Evolutionary conservation across 352 stramenopile genomes (phyloP), one percentile per base, ranked within the genome.

Genomic region (Phytophthora pistaciae): DNA sequence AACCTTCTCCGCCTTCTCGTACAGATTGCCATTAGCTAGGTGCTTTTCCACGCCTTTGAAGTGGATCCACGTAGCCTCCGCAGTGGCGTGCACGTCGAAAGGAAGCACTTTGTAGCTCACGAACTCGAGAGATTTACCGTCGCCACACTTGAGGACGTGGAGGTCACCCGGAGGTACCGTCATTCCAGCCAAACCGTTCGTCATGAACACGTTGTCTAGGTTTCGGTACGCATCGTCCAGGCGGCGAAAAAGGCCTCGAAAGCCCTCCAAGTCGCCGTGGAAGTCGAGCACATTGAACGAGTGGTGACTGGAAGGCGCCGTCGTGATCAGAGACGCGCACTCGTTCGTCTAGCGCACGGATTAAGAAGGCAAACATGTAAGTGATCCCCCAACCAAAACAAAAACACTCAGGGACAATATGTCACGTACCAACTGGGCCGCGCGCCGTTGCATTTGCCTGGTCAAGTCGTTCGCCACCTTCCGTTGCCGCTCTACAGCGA

Each of bases 401-500:
- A 18, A 3, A 46, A 3, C 38, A 46, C 16, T 46, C 0, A 36
- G 3, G 25, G 25, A 4, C 14, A 21, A n/a, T 21, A 25, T 18
- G 20, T 21, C 18, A 13, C 52, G 29, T 66, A 80, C 73, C 50
- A 70, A 38, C 5, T 75, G 36, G 14, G 38, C 55, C 13, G 53
- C n/a, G 52, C 68, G 70, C 18, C 72, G 64, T 31, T 76, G 66
- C 54, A 86, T 66, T 6, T 83, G 36, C 29, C 58, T 72, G 55
- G 79, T 61, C 14, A 90, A 58, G 5, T 38, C 76, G 31, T 60
- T 78, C 14, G 74, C 73, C 29, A 85, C 69, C 36, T 79, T 78
- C 31, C 79, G 60, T 56, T 90, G 79, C 5, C 77, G 70, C 58
- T 86, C 75, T 8, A 88, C 60, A 49, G 82, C 52, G 8, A 72